Evolutionary conservation across 495 filamentous ascomycete genomes (phyloP), one percentile per base, ranked within the genome.

Genomic region (Penicillium dipodomyicola): DNA sequence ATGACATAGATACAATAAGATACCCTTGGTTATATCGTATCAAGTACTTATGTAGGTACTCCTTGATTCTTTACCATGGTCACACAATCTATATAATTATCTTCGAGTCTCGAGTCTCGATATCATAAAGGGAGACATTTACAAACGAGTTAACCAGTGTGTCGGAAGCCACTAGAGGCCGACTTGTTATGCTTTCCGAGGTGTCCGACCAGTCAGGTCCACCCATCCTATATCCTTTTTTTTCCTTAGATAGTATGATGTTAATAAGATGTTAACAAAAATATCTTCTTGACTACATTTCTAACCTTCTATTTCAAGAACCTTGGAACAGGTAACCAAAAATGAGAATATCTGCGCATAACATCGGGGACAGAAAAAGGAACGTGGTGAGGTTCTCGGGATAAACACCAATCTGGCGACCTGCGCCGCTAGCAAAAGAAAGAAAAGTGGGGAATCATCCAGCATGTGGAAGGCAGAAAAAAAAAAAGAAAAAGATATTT

Each of bases 361-460:
- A 27, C 2, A 29, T 51, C 15, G 33, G 33, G 48, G 10, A 48
- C 27, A 9, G 27, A 42, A 22, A 35, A 40, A 51, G 39, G 39
- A 54, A 54, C 41, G 42, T 46, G 40, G 52, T 54, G 30, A 54
- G 25, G 54, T 35, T 17, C 46, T 56, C 60, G 61, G 61, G 58
- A 60, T 63, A 62, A 58, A 61, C 59, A 65, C 62, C 61, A 58
- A 71, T 68, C 68, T 61, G 67, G 69, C 69, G 69, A 65, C 55
- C 56, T 65, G 65, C 64, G 60, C 70, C 67, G 64, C 65, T 57
- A 49, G 44, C 30, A 33, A 37, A 17, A 39, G 35, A 39, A 39
- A 39, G 48, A 62, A 62, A 60, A 65, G 68, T 69, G 70, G 68
- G 67, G 43, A 62, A 42, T 17, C 49, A 41, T 17, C 49, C 42